Evolutionary conservation across 352 stramenopile species (phyloP).

Genomic region (Phytophthora colocasiae): DNA sequence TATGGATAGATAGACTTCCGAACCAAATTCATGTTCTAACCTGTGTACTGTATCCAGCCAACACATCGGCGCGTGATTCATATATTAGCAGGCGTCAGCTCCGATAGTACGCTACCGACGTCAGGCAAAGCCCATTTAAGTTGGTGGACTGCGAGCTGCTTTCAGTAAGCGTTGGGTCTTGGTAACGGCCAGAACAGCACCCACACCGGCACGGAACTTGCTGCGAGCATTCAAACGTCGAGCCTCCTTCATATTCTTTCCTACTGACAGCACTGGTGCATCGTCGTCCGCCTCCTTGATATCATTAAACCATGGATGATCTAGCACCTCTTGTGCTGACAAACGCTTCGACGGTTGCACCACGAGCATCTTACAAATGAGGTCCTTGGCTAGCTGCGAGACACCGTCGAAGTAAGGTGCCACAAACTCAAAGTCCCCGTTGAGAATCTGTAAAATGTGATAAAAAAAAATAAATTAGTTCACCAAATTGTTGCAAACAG

Average conservation of each 20-base stretch:
- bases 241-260: constrained; percentile 79
- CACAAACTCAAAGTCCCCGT: constrained; percentile 92
- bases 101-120: not conserved
- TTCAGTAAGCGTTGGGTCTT: constrained; percentile 78
- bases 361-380: constrained; percentile 94
- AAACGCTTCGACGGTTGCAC: constrained; percentile 89
- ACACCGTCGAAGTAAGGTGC: constrained; percentile 93
- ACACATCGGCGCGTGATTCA: not conserved
- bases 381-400: constrained; percentile 90
- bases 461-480: constrained; percentile 1
- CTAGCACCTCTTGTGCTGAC: constrained; percentile 67
- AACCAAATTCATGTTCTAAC: too few relatives aligned
- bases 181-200: constrained; percentile 77
- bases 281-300: constrained; percentile 68
- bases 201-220: constrained; percentile 77
- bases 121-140: not conserved
- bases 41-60: too few relatives aligned
- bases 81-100: not conserved
- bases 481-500: not conserved
- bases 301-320: constrained; percentile 81
- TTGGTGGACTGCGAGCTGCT: constrained; percentile 27
- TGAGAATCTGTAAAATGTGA: constrained; percentile 53
- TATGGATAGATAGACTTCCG: too few relatives aligned
- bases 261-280: constrained; percentile 57
- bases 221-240: constrained; percentile 59